Percentiles rank a stretch among this genome's conserved stretches.
Conservation (phyloP, 2,329 filamentous ascomycete species). For the Zymoseptoria passerinii region DNA sequence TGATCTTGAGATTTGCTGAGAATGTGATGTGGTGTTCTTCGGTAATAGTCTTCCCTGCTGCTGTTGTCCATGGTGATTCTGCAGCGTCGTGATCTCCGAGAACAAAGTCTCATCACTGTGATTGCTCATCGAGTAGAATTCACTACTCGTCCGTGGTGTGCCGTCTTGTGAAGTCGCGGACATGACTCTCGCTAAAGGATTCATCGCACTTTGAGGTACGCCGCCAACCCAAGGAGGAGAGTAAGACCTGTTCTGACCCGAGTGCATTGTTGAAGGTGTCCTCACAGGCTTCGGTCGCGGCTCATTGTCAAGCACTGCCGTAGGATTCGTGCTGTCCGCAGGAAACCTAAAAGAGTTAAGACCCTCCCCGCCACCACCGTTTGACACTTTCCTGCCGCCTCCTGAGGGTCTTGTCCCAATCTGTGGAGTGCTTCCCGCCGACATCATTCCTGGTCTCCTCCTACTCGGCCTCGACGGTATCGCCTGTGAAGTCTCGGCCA, state of each 20-base stretch:
- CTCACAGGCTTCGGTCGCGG: slow-evolving; percentile 21
- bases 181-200: slow-evolving; percentile 60
- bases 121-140: slow-evolving; percentile 93
- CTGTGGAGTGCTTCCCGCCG: slow-evolving; percentile 26
- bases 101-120: slow-evolving; percentile 87
- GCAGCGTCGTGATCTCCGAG: slow-evolving; percentile 63
- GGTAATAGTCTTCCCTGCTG: slow-evolving; percentile 43
- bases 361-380: background rate
- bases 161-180: slow-evolving; percentile 67
- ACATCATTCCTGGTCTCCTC: slow-evolving; percentile 23
- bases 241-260: slow-evolving; percentile 25
- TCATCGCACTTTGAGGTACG: slow-evolving; percentile 37
- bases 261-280: slow-evolving; percentile 28
- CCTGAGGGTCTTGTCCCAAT: slow-evolving; percentile 14
- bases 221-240: slow-evolving; percentile 20
- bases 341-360: slow-evolving; percentile 27
- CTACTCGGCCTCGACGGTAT: slow-evolving; percentile 18
- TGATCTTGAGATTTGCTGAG: slow-evolving; percentile 37
- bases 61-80: slow-evolving; percentile 27
- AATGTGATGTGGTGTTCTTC: slow-evolving; percentile 30
- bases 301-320: slow-evolving; percentile 6
- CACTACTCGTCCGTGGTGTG: slow-evolving; percentile 83
- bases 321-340: slow-evolving; percentile 20
- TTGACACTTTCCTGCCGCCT: background rate
- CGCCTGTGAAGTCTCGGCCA: slow-evolving; percentile 8